Evolutionary conservation across 768 basidiomycete species (phyloP).

Genomic region (Agrocybe praecox): DNA sequence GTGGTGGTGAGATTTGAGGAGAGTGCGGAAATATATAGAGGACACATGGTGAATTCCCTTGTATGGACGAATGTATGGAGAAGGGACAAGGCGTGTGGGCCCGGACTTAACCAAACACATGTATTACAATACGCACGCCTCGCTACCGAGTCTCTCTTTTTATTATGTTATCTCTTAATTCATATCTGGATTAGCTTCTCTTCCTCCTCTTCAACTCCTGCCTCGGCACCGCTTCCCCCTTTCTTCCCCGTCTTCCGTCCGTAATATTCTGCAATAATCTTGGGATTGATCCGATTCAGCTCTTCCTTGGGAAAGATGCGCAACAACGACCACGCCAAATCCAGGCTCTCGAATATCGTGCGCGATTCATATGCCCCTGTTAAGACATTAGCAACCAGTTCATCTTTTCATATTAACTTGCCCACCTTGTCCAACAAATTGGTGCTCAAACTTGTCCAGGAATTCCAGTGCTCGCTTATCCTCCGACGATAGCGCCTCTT

Average conservation of each 20-base stretch:
- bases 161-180: conserved; percentile 7
- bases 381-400: background rate
- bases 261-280: conserved; percentile 94
- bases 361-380: conserved; percentile 92
- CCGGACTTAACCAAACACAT: conserved; percentile 32
- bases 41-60: conserved; percentile 42
- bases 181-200: conserved; percentile 27
- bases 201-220: conserved; percentile 42
- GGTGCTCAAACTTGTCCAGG: conserved; percentile 95
- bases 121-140: conserved; percentile 1
- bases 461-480: conserved; percentile 98
- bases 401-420: conserved; percentile 1
- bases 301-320: conserved; percentile 99
- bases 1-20: conserved; percentile 29
- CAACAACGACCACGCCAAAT: conserved; percentile 94
- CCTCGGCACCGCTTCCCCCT: conserved; percentile 49
- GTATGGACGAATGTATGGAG: conserved; percentile 29
- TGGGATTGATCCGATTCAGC: conserved; percentile 96
- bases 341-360: conserved; percentile 95
- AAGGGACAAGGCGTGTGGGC: conserved; percentile 33
- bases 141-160: conserved; percentile 14
- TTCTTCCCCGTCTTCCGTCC: conserved; percentile 79
- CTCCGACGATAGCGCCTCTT: conserved; percentile 92
- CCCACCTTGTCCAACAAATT: conserved; percentile 93
- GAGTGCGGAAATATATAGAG: conserved; percentile 11